Conservation (phyloP, 495 filamentous ascomycete species). For the Penicillium cosmopolitanum region DNA sequence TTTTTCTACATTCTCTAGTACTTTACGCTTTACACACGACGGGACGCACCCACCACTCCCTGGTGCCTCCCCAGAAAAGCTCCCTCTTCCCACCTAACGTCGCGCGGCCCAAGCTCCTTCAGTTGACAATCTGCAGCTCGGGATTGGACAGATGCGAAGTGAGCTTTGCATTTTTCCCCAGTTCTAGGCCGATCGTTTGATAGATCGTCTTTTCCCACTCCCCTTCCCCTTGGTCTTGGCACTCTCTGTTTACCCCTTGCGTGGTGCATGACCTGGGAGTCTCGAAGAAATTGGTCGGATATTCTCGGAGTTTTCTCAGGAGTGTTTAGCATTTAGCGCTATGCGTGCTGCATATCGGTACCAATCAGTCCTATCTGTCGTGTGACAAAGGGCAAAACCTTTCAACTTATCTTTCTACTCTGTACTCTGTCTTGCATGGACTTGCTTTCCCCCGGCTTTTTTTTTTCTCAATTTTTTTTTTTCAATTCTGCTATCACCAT, state of each 20-base stretch:
- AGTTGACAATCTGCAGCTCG: slow-evolving; percentile 16
- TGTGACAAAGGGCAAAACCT: slow-evolving; percentile 13
- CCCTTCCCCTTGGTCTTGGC: background rate
- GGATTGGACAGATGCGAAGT: slow-evolving; percentile 10
- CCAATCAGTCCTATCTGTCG: slow-evolving; percentile 16
- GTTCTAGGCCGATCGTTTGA: background rate
- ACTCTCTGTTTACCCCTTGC: slow-evolving; percentile 14
- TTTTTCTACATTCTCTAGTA: background rate
- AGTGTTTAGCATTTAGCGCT: slow-evolving; percentile 11
- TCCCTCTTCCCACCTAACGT: slow-evolving; percentile 7
- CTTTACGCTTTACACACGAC: background rate
- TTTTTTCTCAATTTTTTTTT: background rate
- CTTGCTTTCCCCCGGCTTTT: background rate
- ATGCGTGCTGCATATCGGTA: slow-evolving; percentile 27
- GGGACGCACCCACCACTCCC: slow-evolving; percentile 13
- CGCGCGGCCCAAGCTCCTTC: slow-evolving; percentile 26
- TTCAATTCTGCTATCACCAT: background rate
- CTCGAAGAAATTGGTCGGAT: background rate
- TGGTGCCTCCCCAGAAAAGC: slow-evolving; percentile 1
- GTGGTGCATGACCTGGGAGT: slow-evolving; percentile 14
- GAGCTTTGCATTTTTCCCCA: slow-evolving; percentile 1
- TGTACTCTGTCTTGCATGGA: background rate
- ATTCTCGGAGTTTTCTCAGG: slow-evolving; percentile 7
- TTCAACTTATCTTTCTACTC: background rate
- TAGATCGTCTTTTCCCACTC: background rate